Evolutionary conservation across 2,329 filamentous ascomycete genomes (phyloP).

Genomic region (Ceratocystis lukuohia): DNA sequence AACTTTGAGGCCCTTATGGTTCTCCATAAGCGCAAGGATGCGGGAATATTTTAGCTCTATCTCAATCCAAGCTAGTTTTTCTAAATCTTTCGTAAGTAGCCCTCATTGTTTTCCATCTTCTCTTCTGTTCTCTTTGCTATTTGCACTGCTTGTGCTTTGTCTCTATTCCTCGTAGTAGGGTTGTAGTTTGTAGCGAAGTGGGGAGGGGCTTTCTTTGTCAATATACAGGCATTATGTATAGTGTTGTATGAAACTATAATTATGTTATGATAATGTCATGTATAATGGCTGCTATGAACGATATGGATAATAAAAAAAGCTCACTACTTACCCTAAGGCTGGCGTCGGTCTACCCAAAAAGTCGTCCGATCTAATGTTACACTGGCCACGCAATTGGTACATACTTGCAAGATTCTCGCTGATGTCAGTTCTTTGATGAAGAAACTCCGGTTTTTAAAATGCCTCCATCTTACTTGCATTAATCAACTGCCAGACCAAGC

Average conservation of each 20-base stretch:
- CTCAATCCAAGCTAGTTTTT: not conserved
- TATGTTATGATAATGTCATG: not conserved
- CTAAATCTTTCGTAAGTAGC: no score
- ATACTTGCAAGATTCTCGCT: not conserved
- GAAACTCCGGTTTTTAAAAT: not conserved
- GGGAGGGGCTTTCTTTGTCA: not conserved
- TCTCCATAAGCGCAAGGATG: constrained; percentile 5
- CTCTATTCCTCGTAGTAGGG: not conserved
- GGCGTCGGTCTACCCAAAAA: not conserved
- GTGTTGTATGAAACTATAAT: not conserved
- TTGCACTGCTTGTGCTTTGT: not conserved
- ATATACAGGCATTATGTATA: not conserved
- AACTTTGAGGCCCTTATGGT: not conserved
- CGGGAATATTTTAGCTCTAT: not conserved
- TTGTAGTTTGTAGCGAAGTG: not conserved
- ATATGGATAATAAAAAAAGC: not conserved
- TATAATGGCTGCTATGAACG: not conserved
- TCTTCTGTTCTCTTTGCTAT: no score
- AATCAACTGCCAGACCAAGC: not conserved
- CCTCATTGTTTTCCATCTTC: not conserved
- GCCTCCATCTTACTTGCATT: not conserved
- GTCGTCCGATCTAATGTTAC: constrained; percentile 1
- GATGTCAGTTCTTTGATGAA: not conserved
- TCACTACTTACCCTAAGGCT: not conserved
- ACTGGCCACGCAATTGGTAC: not conserved